Evolutionary conservation across 106 monocot genomes (phyloP).

Genomic region (Acanthochlamys bracteata): DNA sequence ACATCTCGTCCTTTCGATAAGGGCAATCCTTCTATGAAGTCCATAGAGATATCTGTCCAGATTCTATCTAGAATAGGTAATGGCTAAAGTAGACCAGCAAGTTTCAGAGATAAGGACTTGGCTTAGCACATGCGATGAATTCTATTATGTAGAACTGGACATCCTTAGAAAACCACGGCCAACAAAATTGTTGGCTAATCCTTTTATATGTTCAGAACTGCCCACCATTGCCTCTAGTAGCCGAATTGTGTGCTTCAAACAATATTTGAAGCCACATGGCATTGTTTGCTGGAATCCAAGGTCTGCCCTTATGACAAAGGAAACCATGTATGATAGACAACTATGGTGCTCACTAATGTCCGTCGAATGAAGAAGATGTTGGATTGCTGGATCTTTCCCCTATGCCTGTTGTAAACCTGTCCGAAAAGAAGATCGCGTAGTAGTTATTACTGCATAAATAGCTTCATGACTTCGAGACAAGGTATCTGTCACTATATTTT

Average conservation of each 20-base stretch:
- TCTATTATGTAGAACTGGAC: too few relatives aligned
- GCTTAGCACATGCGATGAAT: too few relatives aligned
- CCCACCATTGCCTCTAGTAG: background rate
- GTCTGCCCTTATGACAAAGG: too few relatives aligned
- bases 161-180: background rate
- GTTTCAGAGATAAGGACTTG: too few relatives aligned
- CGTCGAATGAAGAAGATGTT: too few relatives aligned
- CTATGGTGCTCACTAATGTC: too few relatives aligned
- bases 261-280: background rate
- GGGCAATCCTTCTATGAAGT: background rate
- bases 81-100: background rate
- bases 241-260: background rate
- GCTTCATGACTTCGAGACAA: background rate
- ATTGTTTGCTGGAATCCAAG: background rate
- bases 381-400: background rate
- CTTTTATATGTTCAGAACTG: background rate
- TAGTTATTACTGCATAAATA: too few relatives aligned
- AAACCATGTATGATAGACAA: too few relatives aligned
- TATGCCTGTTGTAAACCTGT: too few relatives aligned
- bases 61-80: background rate
- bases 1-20: too few relatives aligned
- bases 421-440: too few relatives aligned
- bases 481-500: background rate
- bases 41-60: slow-evolving; percentile 7
- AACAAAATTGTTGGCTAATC: background rate